Base-by-base conservation (phyloP, 805 yeast species). In the Wickerhamiella vanderwaltii region DNA sequence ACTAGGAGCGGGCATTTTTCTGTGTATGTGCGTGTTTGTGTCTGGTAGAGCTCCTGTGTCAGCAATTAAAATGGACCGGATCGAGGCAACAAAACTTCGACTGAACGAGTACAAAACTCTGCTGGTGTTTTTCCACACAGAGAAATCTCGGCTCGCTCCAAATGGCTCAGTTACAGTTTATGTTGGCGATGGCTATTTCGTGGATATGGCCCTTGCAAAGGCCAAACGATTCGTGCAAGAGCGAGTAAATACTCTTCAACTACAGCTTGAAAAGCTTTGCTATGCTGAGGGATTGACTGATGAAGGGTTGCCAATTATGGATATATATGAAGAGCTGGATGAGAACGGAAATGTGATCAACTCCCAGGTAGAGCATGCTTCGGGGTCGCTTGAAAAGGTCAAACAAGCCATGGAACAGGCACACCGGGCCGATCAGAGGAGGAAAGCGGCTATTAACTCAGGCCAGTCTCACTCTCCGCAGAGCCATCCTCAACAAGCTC, bases 321-420 rank as follows among this genome's bases (percentile, higher is more conserved):
- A 86, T 44, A 87, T 87, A 17, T 67, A 77, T 41, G 96, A 86
- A 54, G 81, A 77, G 41, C 58, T 87, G 29, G 95, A 86, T 58
- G 95, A 83, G 1, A 77, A 81, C n/a, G 95, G 76, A 0, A 75
- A 81, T 46, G 68, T 86, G 1, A 55, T 80, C 1, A 57, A 47
- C 11, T 55, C 73, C n/a, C 49, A 62, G 3, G 63, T 74, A 2
- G 62, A 61, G 23, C 72, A 72, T 0, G 35, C 52, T 1, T 54
- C 48, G 1, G 29, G 44, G 15, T 37, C 49, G 5, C 11, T 31
- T 26, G 35, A 46, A 24, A 31, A 29, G 35, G 38, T 30, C 17
- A 26, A 23, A 25, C 23, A 33, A 6, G 17, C 13, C 5, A 13
- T 11, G 26, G 26, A 20, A 17, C 18, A 33, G 35, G 5, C 6